These are phyloP conservation scores for Fusarium udum DNA, from an alignment of 2,329 filamentous ascomycete genomes.

Conservation along the genomic window DNA sequence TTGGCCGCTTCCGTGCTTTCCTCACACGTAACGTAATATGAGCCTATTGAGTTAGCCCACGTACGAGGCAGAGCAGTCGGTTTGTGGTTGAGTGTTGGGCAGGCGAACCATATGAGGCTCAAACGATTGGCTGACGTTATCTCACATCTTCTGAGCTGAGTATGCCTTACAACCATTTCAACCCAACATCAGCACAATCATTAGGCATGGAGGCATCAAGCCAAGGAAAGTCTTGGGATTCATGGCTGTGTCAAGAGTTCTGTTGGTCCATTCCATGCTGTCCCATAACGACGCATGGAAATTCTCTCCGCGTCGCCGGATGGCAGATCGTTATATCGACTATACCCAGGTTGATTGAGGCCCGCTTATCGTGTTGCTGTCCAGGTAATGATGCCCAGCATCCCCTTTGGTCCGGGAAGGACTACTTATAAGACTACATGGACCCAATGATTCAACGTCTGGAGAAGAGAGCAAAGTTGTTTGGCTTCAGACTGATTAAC, in stretches of 20 bases:
- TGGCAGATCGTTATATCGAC: neutral
- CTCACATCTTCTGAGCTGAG: constrained; percentile 2
- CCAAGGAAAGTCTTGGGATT: neutral
- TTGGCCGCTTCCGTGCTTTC: neutral
- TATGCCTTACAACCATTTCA: constrained; percentile 8
- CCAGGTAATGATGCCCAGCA: neutral
- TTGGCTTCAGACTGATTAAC: neutral
- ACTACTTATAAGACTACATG: constrained; percentile 15
- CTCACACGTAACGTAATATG: neutral
- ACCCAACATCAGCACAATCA: constrained; percentile 12
- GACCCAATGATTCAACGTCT: neutral
- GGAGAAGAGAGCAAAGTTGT: neutral
- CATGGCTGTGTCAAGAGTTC: neutral
- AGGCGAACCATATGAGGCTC: constrained; percentile 24
- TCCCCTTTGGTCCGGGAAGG: neutral
- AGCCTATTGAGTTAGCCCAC: constrained; percentile 1
- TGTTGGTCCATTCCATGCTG: neutral
- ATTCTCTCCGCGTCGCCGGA: neutral
- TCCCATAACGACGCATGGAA: neutral
- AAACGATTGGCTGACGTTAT: constrained; percentile 30
- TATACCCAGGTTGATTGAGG: constrained; percentile 17
- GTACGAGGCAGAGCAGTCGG: constrained; percentile 15
- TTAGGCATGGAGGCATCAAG: constrained; percentile 28
- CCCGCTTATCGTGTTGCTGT: neutral
- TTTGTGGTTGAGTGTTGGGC: constrained; percentile 13